Evolutionary conservation across 345 rosid genomes (phyloP).

Genomic region (Moringa oleifera): DNA sequence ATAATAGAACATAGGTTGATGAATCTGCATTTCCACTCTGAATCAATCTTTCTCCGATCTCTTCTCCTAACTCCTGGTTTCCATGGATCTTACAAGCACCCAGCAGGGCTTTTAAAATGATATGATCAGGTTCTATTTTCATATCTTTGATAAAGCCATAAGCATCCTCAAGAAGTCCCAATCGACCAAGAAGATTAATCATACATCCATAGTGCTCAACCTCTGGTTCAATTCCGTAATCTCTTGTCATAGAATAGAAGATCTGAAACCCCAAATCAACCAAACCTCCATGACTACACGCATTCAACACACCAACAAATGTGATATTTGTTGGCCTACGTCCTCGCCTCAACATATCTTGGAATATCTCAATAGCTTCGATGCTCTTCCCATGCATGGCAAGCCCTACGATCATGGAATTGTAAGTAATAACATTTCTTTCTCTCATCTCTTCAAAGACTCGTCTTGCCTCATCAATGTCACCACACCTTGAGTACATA

Average conservation of each 20-base stretch:
- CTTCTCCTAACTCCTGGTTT: conserved; percentile 41
- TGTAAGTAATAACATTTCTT: conserved; percentile 44
- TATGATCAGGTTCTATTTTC: conserved; percentile 48
- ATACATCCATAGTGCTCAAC: conserved; percentile 66
- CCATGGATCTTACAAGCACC: conserved; percentile 65
- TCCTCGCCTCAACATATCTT: conserved; percentile 38
- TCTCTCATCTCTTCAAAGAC: conserved; percentile 38
- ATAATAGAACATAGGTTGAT: conserved; percentile 42
- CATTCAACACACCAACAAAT: conserved; percentile 51
- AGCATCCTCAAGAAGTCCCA: conserved; percentile 45
- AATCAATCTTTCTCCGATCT: conserved; percentile 34
- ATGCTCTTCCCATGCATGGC: conserved; percentile 50
- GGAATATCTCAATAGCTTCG: conserved; percentile 44
- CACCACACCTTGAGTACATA: conserved; percentile 59
- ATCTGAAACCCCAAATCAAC: conserved; percentile 46
- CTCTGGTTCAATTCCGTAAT: conserved; percentile 41
- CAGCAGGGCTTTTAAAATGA: conserved; percentile 53
- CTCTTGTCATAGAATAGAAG: conserved; percentile 43
- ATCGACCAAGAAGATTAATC: conserved; percentile 61
- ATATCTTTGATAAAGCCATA: conserved; percentile 31
- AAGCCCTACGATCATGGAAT: conserved; percentile 55
- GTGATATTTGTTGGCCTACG: conserved; percentile 41
- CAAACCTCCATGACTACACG: conserved; percentile 68
- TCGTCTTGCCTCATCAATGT: conserved; percentile 35
- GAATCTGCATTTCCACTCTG: conserved; percentile 43